A percentile compares a stretch with the other conserved stretches of the same genome.
phyloP scores from a whole-genome alignment of 768 basidiomycete species.

The Lentinula edodes region DNA sequence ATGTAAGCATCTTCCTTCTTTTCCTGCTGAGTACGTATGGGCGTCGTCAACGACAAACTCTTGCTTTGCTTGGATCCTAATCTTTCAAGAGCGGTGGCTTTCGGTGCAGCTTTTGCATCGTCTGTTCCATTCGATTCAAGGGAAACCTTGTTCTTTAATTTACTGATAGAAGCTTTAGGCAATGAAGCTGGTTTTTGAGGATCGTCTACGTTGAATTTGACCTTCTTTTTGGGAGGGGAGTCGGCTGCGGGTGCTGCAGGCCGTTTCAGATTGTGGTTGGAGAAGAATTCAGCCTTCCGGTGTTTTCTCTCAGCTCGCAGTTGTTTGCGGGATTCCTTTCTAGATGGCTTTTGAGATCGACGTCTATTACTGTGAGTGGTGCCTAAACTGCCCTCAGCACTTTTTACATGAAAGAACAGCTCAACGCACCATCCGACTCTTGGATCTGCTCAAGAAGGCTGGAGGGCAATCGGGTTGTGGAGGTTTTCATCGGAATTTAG shows the following conservation, averaged over 20 bases:
- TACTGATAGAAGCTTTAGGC: not conserved
- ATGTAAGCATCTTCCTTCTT: conserved; percentile 83
- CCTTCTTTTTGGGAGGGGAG: conserved; percentile 48
- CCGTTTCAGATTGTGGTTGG: conserved; percentile 27
- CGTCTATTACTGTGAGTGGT: conserved; percentile 11
- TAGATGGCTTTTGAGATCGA: conserved; percentile 23
- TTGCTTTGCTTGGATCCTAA: not conserved
- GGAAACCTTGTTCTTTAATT: not conserved
- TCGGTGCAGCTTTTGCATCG: not conserved
- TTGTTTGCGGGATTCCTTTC: conserved; percentile 64
- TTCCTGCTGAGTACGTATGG: conserved; percentile 34
- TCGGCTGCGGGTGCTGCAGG: conserved; percentile 34
- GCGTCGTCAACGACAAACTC: not conserved
- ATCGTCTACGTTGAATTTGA: conserved; percentile 18
- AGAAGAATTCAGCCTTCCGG: conserved; percentile 58
- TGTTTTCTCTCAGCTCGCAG: conserved; percentile 54
- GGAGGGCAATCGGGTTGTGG: conserved; percentile 33
- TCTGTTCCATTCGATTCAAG: conserved; percentile 9
- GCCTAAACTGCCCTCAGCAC: not conserved
- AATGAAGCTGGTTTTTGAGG: not conserved
- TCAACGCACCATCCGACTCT: conserved; percentile 5
- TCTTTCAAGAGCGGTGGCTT: conserved; percentile 1
- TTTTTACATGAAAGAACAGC: not conserved
- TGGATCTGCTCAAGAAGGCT: conserved; percentile 24
- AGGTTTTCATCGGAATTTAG: conserved; percentile 24